Base-by-base conservation (phyloP, 1,284 basidiomycete genomes). In the Leccinum pachyderme region DNA sequence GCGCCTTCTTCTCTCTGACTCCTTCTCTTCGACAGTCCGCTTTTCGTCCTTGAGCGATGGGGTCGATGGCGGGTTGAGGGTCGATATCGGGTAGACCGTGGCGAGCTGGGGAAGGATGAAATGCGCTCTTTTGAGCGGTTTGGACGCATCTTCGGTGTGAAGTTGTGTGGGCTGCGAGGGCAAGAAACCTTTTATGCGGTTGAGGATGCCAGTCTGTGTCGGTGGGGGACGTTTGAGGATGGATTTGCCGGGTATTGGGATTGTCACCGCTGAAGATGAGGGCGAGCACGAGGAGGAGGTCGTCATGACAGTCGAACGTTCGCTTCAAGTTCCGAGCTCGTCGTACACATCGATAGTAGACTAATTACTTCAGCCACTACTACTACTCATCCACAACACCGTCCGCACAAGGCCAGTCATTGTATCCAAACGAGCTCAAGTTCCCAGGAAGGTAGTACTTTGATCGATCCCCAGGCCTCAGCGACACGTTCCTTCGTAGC, bases 171-270 rank as follows among this genome's bases (percentile, higher is more conserved):
- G 60, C 39, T 71, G 70, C 0, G 63, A 63, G 4, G 70, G 70
- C 12, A 69, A 39, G 59, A 72, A 68, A 3, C 65, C 67, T 45
- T 83, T 84, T 66, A 89, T 79, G 55, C 86, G 82, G n/a, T 83
- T 84, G 68, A 91, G 82, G 57, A 92, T 80, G 11, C 85, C 82
- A 25, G 81, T 80, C 59, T 83, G 86, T 4, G 80, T 72, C 7
- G 84, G 87, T 28, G 86, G 81, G 24, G 89, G 86, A n/a, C 81
- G 81, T 67, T 91, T 91, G 51, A 92, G 77, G 55, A 91, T 91
- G 7, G 85, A 87, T 72, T 86, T 89, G 44, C 87, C 87, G 12
- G 87, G 86, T 7, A 83, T 37, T 37, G n/a, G 35, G 35, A 37
- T 37, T 37, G 35, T 37, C 8, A 37, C 35, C n/a, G 35, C 35